These are phyloP conservation scores for Fusarium liriodendri DNA, from an alignment of 2,329 filamentous ascomycete genomes.

Conservation along the genomic window DNA sequence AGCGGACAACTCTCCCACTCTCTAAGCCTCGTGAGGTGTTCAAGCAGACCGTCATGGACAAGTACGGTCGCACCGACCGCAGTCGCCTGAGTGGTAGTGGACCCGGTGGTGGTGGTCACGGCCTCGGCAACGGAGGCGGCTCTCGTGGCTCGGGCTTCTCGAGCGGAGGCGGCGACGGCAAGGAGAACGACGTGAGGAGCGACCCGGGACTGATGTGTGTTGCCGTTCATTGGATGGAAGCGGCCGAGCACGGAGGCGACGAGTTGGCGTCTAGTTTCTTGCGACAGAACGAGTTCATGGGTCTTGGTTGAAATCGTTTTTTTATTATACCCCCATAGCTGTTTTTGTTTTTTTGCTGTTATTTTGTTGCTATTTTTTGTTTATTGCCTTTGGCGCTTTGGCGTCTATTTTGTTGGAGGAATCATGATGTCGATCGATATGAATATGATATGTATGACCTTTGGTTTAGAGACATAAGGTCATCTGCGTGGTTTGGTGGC, in stretches of 20 bases:
- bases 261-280: conserved; percentile 85
- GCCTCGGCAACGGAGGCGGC: conserved; percentile 40
- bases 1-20: conserved; percentile 83
- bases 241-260: conserved; percentile 87
- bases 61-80: conserved; percentile 61
- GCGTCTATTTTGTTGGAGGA: conserved; percentile 19
- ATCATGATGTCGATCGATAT: conserved; percentile 2
- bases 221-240: conserved; percentile 97
- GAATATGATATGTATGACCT: neutral
- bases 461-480: conserved; percentile 15
- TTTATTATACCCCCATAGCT: conserved; percentile 43
- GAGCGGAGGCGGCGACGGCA: conserved; percentile 43
- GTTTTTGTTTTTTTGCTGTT: conserved; percentile 5
- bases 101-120: conserved; percentile 34
- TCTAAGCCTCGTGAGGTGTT: conserved; percentile 90
- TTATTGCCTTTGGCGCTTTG: conserved; percentile 32
- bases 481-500: conserved; percentile 17
- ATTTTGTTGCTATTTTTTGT: neutral
- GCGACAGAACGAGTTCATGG: conserved; percentile 69
- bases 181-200: conserved; percentile 68
- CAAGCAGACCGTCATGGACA: conserved; percentile 85
- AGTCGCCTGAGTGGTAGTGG: conserved; percentile 37
- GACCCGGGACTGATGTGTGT: conserved; percentile 93
- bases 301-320: conserved; percentile 40
- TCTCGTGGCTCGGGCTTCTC: conserved; percentile 37